A percentile compares a stretch with the other conserved stretches of the same genome.
Evolutionary conservation across 345 rosid genomes (phyloP).

Genomic region (Raphanus raphanistrum): DNA sequence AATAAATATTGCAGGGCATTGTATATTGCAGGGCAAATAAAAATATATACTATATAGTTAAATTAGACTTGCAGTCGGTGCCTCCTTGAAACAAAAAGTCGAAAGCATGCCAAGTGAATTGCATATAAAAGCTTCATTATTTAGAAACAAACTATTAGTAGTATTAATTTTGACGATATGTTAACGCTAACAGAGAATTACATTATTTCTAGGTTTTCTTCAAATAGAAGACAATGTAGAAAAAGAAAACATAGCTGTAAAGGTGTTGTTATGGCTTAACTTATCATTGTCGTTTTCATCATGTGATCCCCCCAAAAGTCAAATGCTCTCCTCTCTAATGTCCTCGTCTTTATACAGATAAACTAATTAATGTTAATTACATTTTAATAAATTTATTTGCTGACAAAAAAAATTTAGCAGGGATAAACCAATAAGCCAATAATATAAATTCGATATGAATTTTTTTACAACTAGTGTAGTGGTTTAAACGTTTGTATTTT

Average conservation of each 20-base stretch:
- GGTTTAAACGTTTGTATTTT: no score
- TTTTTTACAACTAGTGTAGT: no score
- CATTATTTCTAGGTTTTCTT: neutral
- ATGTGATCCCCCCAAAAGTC: conserved; percentile 13
- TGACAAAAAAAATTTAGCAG: neutral
- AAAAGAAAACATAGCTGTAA: conserved; percentile 25
- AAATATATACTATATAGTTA: neutral
- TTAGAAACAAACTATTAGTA: neutral
- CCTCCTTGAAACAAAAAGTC: neutral
- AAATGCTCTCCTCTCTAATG: neutral
- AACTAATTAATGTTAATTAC: neutral
- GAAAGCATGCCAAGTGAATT: neutral
- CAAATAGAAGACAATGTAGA: conserved; percentile 9
- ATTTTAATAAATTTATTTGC: neutral
- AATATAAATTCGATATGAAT: no score
- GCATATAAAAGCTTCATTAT: neutral
- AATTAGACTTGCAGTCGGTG: neutral
- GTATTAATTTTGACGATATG: neutral
- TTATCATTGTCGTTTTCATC: conserved; percentile 17
- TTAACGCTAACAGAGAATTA: conserved; percentile 6
- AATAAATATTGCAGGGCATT: neutral
- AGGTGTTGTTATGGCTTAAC: conserved; percentile 21
- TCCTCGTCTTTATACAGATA: neutral
- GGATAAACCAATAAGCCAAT: neutral
- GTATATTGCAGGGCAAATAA: neutral